Percentiles rank a stretch among this genome's conserved stretches.
Conservation (phyloP, 2,329 filamentous ascomycete genomes). For the Sporothrix curviconia region DNA sequence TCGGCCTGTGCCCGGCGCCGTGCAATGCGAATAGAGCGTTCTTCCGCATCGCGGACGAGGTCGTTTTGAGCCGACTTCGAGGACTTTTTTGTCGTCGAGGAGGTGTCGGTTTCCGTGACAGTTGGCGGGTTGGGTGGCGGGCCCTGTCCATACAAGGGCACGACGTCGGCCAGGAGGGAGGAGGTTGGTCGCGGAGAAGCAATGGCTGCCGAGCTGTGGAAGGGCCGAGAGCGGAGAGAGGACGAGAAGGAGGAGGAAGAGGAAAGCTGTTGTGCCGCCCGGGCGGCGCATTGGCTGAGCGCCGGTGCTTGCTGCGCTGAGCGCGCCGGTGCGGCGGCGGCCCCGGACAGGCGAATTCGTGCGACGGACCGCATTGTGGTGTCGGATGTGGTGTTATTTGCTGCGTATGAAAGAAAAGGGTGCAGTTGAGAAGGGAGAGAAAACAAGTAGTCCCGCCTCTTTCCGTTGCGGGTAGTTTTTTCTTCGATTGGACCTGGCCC, state of each 20-base stretch:
- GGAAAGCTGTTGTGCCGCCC: neutral
- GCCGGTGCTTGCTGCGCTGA: neutral
- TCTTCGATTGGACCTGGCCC: neutral
- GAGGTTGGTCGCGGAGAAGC: neutral
- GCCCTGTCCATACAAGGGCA: conserved; percentile 48
- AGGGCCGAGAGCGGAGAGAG: neutral
- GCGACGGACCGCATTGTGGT: neutral
- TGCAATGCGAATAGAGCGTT: conserved; percentile 34
- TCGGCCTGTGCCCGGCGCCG: conserved; percentile 46
- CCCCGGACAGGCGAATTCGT: conserved; percentile 6
- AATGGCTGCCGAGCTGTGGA: neutral
- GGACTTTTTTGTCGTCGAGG: neutral
- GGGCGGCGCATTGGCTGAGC: neutral
- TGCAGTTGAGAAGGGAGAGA: neutral
- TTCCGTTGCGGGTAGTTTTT: conserved; percentile 11
- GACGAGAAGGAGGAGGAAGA: neutral
- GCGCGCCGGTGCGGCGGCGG: neutral
- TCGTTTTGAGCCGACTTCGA: conserved; percentile 12
- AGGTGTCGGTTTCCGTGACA: conserved; percentile 20
- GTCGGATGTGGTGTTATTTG: neutral
- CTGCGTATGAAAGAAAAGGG: neutral
- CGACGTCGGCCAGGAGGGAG: conserved; percentile 36
- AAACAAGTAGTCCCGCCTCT: neutral
- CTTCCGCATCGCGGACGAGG: conserved; percentile 33
- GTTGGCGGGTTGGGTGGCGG: conserved; percentile 52